Evolutionary conservation across 2,329 filamentous ascomycete genomes (phyloP).

Genomic region (Sarocladium strictum): DNA sequence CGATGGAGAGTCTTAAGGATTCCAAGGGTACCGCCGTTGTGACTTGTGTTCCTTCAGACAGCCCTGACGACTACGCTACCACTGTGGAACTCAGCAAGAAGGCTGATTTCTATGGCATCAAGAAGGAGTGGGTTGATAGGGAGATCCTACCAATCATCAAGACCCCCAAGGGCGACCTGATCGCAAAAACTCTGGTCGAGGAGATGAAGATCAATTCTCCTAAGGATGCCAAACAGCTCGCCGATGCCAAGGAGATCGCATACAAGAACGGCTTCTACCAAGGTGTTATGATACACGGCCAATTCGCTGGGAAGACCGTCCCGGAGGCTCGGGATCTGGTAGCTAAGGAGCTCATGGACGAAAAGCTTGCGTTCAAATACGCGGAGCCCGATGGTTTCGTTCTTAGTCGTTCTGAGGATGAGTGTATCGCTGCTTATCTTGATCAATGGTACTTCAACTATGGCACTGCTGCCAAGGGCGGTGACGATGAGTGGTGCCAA

Average conservation of each 20-base stretch:
- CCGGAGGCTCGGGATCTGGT: slow-evolving; percentile 84
- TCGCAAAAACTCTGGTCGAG: slow-evolving; percentile 78
- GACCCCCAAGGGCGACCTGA: slow-evolving; percentile 84
- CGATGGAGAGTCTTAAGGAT: slow-evolving; percentile 89
- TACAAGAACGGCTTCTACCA: slow-evolving; percentile 99
- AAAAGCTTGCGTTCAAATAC: slow-evolving; percentile 79
- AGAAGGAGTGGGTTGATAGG: slow-evolving; percentile 92
- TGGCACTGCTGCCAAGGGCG: slow-evolving; percentile 65
- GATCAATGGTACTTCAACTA: slow-evolving; percentile 99
- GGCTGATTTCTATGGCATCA: slow-evolving; percentile 89
- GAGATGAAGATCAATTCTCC: slow-evolving; percentile 94
- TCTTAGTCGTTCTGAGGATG: slow-evolving; percentile 81
- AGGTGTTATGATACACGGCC: slow-evolving; percentile 80
- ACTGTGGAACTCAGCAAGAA: slow-evolving; percentile 87
- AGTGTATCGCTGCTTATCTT: slow-evolving; percentile 86
- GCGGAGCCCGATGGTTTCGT: slow-evolving; percentile 90
- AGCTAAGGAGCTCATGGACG: slow-evolving; percentile 67
- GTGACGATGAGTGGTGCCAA: slow-evolving; percentile 63
- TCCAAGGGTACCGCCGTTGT: slow-evolving; percentile 97
- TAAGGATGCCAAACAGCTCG: slow-evolving; percentile 83
- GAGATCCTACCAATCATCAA: slow-evolving; percentile 86
- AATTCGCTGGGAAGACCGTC: slow-evolving; percentile 82
- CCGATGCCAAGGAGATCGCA: slow-evolving; percentile 89
- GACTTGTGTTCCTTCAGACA: slow-evolving; percentile 91
- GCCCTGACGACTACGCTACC: slow-evolving; percentile 87